Evolutionary conservation across 805 yeast genomes (phyloP), one percentile per base, ranked within the genome.

Genomic region (Metschnikowia drakensbergensis): DNA sequence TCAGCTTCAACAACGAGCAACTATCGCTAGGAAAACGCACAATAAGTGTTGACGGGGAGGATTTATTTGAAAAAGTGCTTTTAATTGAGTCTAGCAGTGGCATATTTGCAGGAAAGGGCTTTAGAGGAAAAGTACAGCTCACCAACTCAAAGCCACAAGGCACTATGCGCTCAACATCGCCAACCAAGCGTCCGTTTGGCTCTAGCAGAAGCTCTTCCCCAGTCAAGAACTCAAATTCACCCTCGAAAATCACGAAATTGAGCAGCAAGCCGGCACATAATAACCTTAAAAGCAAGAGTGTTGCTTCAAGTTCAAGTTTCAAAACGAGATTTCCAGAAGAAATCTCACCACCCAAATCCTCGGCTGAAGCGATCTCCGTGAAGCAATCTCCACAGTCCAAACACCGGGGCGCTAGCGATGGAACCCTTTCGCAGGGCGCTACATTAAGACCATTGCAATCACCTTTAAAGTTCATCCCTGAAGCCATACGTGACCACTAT

Each of bases 41-140:
- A 3, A 50, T 71, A 27, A 50, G 54, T 42, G 71, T 83, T 17
- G 65, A 75, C 43, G 86, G 84, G 1, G 74, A 71, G 51, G 75
- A 76, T 33, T 76, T 81, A 37, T 60, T 70, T 37, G 72, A 74
- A 23, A 68, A 58, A 34, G 42, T 76, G 11, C 45, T 64, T 25
- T 55, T 60, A 26, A 67, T 74, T 6, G 76, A 73, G 34, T 35
- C 56, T 1, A 57, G 53, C 10, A n/a, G 37, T 8, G 44, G 39
- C 22, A n/a, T 25, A 3, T 47, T 39, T 2, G 48, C 51, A 4
- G 42, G 26, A 26, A 54, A 54, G 30, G 33, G 27, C 22, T 6
- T 46, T 23, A 37, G 51, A n/a, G 30, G 33, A 28, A 48, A 48
- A n/a, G 22, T 41, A 7, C 32, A 13, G 11, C 45, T 13, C 26